Conservation (phyloP, 2,329 filamentous ascomycete species). For the Clonostachys rosea region DNA sequence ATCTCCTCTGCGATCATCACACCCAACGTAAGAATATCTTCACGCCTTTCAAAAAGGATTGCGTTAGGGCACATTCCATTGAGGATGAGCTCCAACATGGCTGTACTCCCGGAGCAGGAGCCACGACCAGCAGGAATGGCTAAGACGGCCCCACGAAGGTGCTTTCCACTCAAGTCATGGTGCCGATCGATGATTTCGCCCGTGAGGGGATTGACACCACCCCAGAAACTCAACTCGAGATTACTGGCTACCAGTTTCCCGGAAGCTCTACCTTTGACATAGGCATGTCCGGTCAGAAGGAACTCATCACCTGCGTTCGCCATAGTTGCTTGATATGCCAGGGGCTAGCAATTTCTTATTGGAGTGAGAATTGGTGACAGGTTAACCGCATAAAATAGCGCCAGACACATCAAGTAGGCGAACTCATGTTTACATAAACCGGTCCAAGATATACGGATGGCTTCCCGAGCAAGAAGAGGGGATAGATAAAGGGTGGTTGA, state of each 20-base stretch:
- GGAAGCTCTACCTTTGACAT: no score
- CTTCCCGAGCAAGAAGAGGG: no score
- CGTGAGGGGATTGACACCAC: constrained; percentile 30
- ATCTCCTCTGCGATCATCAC: constrained; percentile 35
- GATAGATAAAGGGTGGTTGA: no score
- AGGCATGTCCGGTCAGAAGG: no score
- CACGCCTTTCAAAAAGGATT: constrained; percentile 31
- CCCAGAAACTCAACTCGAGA: constrained; percentile 37
- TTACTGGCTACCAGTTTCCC: constrained; percentile 14
- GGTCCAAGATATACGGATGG: no score
- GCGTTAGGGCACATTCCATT: constrained; percentile 27
- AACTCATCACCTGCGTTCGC: no score
- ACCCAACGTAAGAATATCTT: constrained; percentile 38
- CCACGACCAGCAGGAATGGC: constrained; percentile 39
- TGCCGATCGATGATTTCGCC: constrained; percentile 36
- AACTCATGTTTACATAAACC: no score
- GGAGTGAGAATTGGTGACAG: no score
- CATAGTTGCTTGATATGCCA: no score
- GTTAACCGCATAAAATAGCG: no score
- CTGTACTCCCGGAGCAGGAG: constrained; percentile 38
- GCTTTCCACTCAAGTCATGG: constrained; percentile 28
- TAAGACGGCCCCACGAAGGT: constrained; percentile 23
- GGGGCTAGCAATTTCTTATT: no score
- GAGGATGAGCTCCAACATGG: constrained; percentile 37
- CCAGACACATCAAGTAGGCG: no score